Conservation (phyloP, 1,284 basidiomycete genomes). For the Papiliotrema fonsecae region DNA sequence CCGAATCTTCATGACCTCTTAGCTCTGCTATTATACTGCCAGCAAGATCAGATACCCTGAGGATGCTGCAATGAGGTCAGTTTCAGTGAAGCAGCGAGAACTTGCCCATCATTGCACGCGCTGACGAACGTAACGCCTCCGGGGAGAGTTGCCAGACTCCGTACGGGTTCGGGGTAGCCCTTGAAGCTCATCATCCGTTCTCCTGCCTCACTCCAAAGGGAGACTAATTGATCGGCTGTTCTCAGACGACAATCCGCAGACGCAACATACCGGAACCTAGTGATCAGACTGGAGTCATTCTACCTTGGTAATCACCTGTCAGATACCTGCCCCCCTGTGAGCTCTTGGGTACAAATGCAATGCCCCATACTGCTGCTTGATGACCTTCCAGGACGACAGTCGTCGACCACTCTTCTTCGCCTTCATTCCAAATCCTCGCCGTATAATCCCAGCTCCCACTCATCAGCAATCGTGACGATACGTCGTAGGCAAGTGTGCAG, state of each 20-base stretch:
- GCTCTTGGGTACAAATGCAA: slow-evolving; percentile 22
- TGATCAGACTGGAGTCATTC: too few species aligned
- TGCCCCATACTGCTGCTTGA: slow-evolving; percentile 36
- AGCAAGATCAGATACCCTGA: slow-evolving; percentile 21
- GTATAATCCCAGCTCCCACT: slow-evolving; percentile 39
- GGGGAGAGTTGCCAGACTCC: slow-evolving; percentile 21
- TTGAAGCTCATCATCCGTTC: slow-evolving; percentile 21
- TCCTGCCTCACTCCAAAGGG: slow-evolving; percentile 24
- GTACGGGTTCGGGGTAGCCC: slow-evolving; percentile 29
- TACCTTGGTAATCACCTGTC: slow-evolving; percentile 18
- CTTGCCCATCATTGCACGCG: slow-evolving; percentile 44
- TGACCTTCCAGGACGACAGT: slow-evolving; percentile 26
- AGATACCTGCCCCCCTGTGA: slow-evolving; percentile 16
- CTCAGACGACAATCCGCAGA: too few species aligned
- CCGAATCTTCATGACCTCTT: slow-evolving; percentile 29
- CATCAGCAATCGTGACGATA: slow-evolving; percentile 18
- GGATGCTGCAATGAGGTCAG: slow-evolving; percentile 11
- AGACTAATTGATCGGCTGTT: slow-evolving; percentile 27
- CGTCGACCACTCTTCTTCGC: slow-evolving; percentile 16
- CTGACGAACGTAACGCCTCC: slow-evolving; percentile 20
- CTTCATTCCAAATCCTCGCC: slow-evolving; percentile 27
- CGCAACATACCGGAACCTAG: too few species aligned
- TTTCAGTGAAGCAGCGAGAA: background rate
- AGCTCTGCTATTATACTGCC: slow-evolving; percentile 14
- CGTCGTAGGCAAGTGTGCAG: slow-evolving; percentile 24